Percentiles rank a stretch among this genome's conserved stretches.
phyloP scores from a whole-genome alignment of 495 filamentous ascomycete genomes.

The Tetracladium marchalianum region DNA sequence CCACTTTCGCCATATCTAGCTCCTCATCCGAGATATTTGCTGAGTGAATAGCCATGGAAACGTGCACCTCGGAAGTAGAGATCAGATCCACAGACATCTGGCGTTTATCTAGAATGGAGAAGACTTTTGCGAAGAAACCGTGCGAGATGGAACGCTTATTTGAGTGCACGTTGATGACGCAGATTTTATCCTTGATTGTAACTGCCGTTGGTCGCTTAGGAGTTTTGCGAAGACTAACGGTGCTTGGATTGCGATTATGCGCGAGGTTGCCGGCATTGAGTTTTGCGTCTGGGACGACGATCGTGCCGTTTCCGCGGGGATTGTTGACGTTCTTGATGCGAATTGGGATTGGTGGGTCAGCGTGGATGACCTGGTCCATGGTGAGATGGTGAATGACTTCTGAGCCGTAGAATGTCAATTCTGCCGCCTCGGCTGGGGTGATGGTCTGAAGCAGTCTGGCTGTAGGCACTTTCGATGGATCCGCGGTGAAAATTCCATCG shows the following conservation, averaged over 20 bases:
- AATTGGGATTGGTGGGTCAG: constrained; percentile 73
- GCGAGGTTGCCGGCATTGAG: constrained; percentile 26
- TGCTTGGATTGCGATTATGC: constrained; percentile 24
- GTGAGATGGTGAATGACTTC: constrained; percentile 97
- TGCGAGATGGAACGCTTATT: constrained; percentile 83
- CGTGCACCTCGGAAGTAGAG: constrained; percentile 87
- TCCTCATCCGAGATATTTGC: constrained; percentile 53
- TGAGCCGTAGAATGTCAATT: constrained; percentile 86
- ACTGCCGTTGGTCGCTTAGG: constrained; percentile 81
- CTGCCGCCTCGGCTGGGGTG: constrained; percentile 79
- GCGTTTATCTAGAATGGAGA: constrained; percentile 71
- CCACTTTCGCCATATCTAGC: constrained; percentile 55
- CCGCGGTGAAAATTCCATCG: constrained; percentile 83
- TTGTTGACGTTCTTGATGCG: constrained; percentile 99
- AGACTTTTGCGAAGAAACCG: constrained; percentile 86
- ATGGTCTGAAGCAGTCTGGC: constrained; percentile 67
- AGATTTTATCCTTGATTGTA: constrained; percentile 88
- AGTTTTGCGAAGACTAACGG: constrained; percentile 31
- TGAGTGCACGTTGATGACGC: constrained; percentile 89
- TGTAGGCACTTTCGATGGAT: constrained; percentile 80
- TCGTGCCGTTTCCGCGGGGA: constrained; percentile 73
- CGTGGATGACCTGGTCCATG: constrained; percentile 95
- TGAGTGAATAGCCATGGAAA: constrained; percentile 88
- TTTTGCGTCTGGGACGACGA: constrained; percentile 57
- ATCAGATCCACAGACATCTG: constrained; percentile 84